Conservation (phyloP, 2,329 filamentous ascomycete genomes). For the Diaporthe aspalathi region DNA sequence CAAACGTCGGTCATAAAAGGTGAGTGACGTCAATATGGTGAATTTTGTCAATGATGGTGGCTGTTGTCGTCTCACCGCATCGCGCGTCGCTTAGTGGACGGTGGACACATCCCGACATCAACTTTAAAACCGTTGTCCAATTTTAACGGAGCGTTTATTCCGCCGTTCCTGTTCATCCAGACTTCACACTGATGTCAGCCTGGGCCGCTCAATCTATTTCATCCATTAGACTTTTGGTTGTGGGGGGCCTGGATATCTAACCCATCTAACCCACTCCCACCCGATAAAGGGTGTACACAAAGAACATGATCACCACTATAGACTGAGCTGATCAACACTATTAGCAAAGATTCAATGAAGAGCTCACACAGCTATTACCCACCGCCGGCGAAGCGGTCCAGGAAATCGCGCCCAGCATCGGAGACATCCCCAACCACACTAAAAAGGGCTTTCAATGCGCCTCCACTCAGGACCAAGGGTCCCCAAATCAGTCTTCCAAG, state of each 20-base stretch:
- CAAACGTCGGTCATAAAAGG: background rate
- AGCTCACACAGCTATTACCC: background rate
- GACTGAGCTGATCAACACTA: background rate
- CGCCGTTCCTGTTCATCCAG: background rate
- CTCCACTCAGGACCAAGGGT: fast-evolving
- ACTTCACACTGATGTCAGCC: background rate
- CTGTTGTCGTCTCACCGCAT: background rate
- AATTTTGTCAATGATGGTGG: background rate
- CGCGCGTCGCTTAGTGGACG: background rate
- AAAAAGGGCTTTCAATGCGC: background rate
- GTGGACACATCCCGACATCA: background rate
- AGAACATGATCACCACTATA: background rate
- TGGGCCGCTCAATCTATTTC: background rate
- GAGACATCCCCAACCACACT: background rate
- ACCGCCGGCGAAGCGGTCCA: background rate
- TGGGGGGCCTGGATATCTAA: background rate
- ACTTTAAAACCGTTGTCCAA: background rate
- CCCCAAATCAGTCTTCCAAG: background rate
- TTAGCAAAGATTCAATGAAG: background rate
- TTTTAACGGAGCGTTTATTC: background rate
- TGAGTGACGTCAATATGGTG: background rate
- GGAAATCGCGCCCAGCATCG: background rate
- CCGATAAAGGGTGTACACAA: background rate
- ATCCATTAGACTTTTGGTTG: background rate
- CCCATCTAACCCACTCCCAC: background rate